A percentile compares a stretch with the other conserved stretches of the same genome.
These are phyloP conservation scores for Diplogelasinospora grovesii DNA, from an alignment of 495 filamentous ascomycete genomes.

Conservation along the genomic window DNA sequence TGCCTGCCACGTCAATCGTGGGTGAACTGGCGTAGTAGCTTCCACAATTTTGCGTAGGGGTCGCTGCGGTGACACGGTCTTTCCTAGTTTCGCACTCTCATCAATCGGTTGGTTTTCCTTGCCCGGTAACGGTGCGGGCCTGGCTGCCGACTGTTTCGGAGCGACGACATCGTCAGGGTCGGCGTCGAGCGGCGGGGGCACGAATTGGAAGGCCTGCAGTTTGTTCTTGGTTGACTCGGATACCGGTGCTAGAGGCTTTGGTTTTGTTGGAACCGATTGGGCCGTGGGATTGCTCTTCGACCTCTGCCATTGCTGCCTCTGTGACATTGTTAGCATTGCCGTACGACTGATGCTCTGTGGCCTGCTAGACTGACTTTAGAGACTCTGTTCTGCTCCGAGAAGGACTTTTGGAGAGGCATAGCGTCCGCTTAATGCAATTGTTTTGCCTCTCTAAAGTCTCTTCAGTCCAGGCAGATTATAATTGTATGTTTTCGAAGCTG, in stretches of 20 bases:
- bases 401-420: conserved; percentile 41
- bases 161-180: conserved; percentile 3
- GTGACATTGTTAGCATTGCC: conserved; percentile 12
- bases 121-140: conserved; percentile 9
- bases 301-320: conserved; percentile 42
- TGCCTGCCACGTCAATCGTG: conserved; percentile 70
- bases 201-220: conserved; percentile 43
- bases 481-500: too few relatives aligned
- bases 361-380: conserved; percentile 14
- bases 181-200: conserved; percentile 10
- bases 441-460: too few relatives aligned
- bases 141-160: conserved; percentile 1
- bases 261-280: conserved; percentile 15
- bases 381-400: conserved; percentile 37
- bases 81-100: conserved; percentile 2
- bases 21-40: conserved; percentile 67
- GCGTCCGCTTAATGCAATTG: too few relatives aligned
- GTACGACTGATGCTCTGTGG: background rate
- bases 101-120: conserved; percentile 16
- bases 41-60: conserved; percentile 36
- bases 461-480: too few relatives aligned
- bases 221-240: conserved; percentile 45
- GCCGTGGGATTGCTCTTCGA: conserved; percentile 40
- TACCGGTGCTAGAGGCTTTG: conserved; percentile 32
- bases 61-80: conserved; percentile 4